phyloP scores from a whole-genome alignment of 352 stramenopile genomes.

The Proteromonas lacertae region DNA sequence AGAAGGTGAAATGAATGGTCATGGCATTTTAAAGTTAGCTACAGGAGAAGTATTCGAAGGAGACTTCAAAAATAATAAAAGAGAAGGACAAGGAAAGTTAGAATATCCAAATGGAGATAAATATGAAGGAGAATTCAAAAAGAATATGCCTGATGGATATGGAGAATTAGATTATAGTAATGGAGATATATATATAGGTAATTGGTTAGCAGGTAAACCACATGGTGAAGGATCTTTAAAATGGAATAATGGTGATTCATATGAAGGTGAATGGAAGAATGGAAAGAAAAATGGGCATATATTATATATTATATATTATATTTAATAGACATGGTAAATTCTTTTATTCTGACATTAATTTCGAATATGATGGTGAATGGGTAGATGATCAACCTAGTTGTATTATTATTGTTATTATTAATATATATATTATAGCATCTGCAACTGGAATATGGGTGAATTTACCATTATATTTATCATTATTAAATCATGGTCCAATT shows the following conservation, averaged over 20 bases:
- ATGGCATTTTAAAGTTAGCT: no score
- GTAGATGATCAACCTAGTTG: background rate
- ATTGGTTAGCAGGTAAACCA: background rate
- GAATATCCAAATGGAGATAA: background rate
- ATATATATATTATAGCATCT: no score
- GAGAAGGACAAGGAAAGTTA: background rate
- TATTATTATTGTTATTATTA: background rate
- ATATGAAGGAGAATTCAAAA: constrained; percentile 1
- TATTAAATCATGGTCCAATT: no score
- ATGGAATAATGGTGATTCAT: background rate
- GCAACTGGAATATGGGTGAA: no score
- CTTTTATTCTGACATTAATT: background rate
- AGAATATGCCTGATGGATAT: background rate
- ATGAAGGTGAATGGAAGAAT: background rate
- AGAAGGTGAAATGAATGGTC: no score
- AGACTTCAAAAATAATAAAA: background rate
- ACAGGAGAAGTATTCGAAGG: no score
- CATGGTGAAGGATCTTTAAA: background rate
- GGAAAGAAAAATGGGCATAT: background rate
- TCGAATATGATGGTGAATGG: background rate
- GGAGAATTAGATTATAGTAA: background rate
- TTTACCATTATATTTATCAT: no score
- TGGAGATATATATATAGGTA: background rate
- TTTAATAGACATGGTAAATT: background rate
- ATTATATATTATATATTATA: background rate